Evolutionary conservation across 352 stramenopile genomes (phyloP).

Genomic region (Phytophthora pluvialis): DNA sequence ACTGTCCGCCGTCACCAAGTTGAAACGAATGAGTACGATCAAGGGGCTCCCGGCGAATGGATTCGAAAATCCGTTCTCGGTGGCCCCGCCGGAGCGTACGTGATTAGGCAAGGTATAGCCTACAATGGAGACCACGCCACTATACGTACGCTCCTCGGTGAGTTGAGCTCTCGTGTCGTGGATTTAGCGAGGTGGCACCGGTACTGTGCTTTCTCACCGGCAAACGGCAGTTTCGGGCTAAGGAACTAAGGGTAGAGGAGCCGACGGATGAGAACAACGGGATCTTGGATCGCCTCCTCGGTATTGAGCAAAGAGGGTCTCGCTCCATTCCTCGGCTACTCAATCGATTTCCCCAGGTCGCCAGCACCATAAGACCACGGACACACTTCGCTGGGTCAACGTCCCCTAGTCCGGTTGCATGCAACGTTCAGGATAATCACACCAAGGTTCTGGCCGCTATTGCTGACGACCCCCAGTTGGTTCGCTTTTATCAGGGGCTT

Average conservation of each 20-base stretch:
- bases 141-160: not conserved
- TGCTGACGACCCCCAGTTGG: not conserved
- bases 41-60: constrained; percentile 2
- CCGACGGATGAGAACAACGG: not conserved
- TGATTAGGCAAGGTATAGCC: not conserved
- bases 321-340: constrained; percentile 7
- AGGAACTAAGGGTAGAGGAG: not conserved
- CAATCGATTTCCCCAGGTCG: not conserved
- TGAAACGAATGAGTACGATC: not conserved
- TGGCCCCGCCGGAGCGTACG: not conserved
- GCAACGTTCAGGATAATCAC: no score
- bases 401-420: no score
- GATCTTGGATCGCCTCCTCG: constrained; percentile 10
- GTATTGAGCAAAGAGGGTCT: not conserved
- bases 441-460: no score
- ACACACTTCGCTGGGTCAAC: constrained; percentile 14
- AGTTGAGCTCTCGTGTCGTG: not conserved
- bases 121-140: not conserved
- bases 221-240: not conserved
- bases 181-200: constrained; percentile 1
- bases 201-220: constrained; percentile 12
- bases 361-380: not conserved
- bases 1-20: not conserved
- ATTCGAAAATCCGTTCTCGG: constrained; percentile 5
- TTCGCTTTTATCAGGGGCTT: no score